Conservation (phyloP, 805 yeast genomes). For the Candida tibetensis region DNA sequence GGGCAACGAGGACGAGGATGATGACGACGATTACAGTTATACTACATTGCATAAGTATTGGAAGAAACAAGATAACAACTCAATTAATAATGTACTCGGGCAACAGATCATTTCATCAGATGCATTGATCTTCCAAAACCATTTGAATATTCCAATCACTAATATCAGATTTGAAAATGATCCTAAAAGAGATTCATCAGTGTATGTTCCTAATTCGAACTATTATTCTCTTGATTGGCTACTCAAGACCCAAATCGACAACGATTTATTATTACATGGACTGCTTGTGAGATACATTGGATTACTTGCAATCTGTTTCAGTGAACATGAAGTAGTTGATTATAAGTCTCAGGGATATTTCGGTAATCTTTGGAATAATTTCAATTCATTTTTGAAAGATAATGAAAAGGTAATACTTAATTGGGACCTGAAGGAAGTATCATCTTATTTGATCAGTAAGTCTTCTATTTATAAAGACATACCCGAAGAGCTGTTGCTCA, state of each 20-base stretch:
- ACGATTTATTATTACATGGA: constrained; percentile 29
- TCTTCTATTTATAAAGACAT: constrained; percentile 22
- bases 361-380: constrained; percentile 14
- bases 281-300: constrained; percentile 38
- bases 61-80: constrained; percentile 29
- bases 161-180: constrained; percentile 34
- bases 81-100: constrained; percentile 34
- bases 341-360: constrained; percentile 23
- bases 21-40: constrained; percentile 15
- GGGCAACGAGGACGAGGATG: constrained; percentile 14
- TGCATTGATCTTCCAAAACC: constrained; percentile 31
- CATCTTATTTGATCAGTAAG: constrained; percentile 17
- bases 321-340: constrained; percentile 40
- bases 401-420: constrained; percentile 10
- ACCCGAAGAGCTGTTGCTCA: constrained; percentile 1
- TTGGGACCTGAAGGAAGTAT: constrained; percentile 23
- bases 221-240: constrained; percentile 34
- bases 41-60: constrained; percentile 35
- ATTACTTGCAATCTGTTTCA: constrained; percentile 30
- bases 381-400: constrained; percentile 13
- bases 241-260: constrained; percentile 22
- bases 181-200: constrained; percentile 24
- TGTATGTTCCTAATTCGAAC: constrained; percentile 35
- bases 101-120: constrained; percentile 21
- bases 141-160: constrained; percentile 27